Conservation (phyloP, 192 early-diverging fungal genomes). For the Coemansia reversa region DNA sequence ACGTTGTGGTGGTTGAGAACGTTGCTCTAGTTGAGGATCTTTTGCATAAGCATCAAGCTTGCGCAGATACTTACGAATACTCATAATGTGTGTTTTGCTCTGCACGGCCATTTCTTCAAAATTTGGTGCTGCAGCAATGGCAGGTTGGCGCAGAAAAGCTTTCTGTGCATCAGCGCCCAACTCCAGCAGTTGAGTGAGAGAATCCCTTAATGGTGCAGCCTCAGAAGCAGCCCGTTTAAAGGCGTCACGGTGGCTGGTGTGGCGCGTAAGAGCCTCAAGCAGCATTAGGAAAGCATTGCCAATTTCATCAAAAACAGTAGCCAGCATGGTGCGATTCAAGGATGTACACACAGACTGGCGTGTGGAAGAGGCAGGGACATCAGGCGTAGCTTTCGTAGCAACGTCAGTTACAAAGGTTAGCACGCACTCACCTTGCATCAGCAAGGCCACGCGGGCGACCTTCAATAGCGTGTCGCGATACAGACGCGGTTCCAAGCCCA, state of each 20-base stretch:
- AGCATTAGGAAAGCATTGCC: slow-evolving; percentile 44
- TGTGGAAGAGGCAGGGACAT: neutral
- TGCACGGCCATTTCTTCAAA: slow-evolving; percentile 1
- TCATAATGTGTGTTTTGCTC: slow-evolving; percentile 7
- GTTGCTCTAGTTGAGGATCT: neutral
- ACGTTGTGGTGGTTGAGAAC: neutral
- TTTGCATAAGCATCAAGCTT: slow-evolving; percentile 40
- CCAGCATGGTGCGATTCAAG: slow-evolving; percentile 4
- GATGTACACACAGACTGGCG: slow-evolving; percentile 4
- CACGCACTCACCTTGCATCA: slow-evolving; percentile 22
- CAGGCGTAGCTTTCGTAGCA: slow-evolving; percentile 2
- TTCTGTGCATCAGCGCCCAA: neutral
- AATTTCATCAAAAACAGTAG: slow-evolving; percentile 34
- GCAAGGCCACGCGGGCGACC: slow-evolving; percentile 29
- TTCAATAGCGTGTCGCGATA: slow-evolving; percentile 54
- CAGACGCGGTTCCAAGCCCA: slow-evolving; percentile 50
- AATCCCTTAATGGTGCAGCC: slow-evolving; percentile 32
- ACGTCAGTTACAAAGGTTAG: slow-evolving; percentile 13
- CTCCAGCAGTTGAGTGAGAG: slow-evolving; percentile 16
- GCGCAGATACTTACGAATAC: slow-evolving; percentile 28
- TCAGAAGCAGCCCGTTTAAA: slow-evolving; percentile 34
- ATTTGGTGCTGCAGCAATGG: neutral
- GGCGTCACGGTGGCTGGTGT: slow-evolving; percentile 47
- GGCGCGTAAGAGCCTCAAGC: slow-evolving; percentile 45
- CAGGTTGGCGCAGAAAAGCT: too few relatives aligned